These are phyloP conservation scores for Penicillium soppii DNA, from an alignment of 495 filamentous ascomycete species.

Conservation along the genomic window DNA sequence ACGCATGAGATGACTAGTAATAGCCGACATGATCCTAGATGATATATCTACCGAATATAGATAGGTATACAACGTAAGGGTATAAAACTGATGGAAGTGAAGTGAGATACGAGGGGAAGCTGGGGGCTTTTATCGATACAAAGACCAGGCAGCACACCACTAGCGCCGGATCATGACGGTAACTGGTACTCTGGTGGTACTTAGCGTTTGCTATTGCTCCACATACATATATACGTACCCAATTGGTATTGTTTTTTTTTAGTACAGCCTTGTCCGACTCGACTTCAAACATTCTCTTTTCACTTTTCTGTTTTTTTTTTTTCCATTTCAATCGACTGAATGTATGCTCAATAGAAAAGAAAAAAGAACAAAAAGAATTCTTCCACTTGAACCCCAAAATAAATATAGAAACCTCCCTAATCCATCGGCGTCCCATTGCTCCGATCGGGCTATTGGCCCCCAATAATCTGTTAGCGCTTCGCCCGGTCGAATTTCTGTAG, in stretches of 20 bases:
- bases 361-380: background rate
- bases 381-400: background rate
- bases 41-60: background rate
- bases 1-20: constrained; percentile 7
- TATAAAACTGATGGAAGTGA: background rate
- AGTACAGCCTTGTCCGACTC: background rate
- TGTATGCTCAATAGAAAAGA: too few relatives aligned
- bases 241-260: background rate
- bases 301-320: background rate
- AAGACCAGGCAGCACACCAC: constrained; percentile 8
- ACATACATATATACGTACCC: background rate
- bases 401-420: constrained; percentile 8
- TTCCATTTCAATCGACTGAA: too few relatives aligned
- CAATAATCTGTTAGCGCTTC: constrained; percentile 1
- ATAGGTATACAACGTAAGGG: background rate
- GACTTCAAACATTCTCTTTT: background rate
- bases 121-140: constrained; percentile 8
- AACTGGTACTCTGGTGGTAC: constrained; percentile 6
- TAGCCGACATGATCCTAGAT: constrained; percentile 11
- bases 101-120: background rate
- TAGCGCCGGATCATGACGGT: background rate
- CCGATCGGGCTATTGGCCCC: background rate
- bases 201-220: background rate
- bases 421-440: background rate
- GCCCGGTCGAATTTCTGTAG: background rate